Evolutionary conservation across 257 asterid species (phyloP), one percentile per base, ranked within the genome.

Genomic region (Fraxinus quadrangulata): DNA sequence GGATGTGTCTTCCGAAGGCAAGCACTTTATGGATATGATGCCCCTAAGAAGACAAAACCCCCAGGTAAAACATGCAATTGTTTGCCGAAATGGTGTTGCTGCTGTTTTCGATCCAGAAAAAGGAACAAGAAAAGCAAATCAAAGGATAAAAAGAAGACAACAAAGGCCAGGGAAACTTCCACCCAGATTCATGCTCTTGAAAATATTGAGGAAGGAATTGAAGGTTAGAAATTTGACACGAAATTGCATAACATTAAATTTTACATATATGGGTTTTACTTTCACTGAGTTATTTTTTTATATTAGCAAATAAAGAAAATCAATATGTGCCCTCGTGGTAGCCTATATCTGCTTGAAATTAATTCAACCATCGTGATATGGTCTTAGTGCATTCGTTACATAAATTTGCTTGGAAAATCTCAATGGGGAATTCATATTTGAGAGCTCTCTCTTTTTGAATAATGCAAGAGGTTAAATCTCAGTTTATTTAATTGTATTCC

Each of bases 1-100:
- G 98, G 98, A 73, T 94, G 98, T 80, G 98, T 92, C 80, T 94
- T 94, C 85, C 85, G 97, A 81, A 90, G 98, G 86, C 98, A 92
- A 87, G 96, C 98, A 0, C 97, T 94, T 66, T 94, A 94, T 28
- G 99, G 99, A 65, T 92, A 81, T 72, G 97, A 92, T 79, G 97
- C 97, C 63, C 99, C 99, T 40, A 92, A 91, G 88, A 91, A 94
- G 88, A 86, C 86, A 39, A 94, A 94, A 80, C 88, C 96, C 28
- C 97, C 97, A 0, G 97, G 97, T 37, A 94, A 90, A 83, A 91
- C 99, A 31, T 94, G 98, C 90, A 94, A 94, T 75, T 94, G 98
- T 85, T 89, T 87, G 94, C 98, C 98, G 16, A 94, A 87, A 81
- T 88, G 88, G 91, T 92, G 91, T 72, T 91, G 89, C 83, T 86